Percentiles rank a stretch among this genome's conserved stretches.
These are phyloP conservation scores for Chaetomium globosum DNA, from an alignment of 2,329 filamentous ascomycete genomes.

Conservation along the genomic window DNA sequence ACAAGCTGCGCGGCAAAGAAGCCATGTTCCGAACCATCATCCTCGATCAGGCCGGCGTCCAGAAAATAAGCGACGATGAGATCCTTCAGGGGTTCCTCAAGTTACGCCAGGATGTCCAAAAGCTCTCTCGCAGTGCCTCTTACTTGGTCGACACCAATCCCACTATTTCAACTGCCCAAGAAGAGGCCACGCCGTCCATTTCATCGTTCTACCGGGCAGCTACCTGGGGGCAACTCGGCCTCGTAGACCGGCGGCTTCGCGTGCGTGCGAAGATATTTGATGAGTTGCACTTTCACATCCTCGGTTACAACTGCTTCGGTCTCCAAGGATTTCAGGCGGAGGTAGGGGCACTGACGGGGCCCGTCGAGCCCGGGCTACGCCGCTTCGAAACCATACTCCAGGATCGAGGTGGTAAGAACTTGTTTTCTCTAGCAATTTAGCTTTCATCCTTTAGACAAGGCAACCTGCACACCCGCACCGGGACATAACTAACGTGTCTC, in stretches of 20 bases:
- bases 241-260: neutral
- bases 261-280: constrained; percentile 8
- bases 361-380: neutral
- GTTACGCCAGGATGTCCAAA: constrained; percentile 5
- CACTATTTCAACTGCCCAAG: neutral
- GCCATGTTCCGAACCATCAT: constrained; percentile 13
- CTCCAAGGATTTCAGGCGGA: neutral
- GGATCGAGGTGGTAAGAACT: constrained; percentile 7
- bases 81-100: constrained; percentile 10
- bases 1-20: constrained; percentile 12
- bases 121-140: constrained; percentile 1
- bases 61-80: constrained; percentile 4
- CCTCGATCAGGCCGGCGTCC: constrained; percentile 6
- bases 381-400: neutral
- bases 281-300: constrained; percentile 2
- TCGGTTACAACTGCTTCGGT: neutral
- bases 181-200: neutral
- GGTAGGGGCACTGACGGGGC: neutral
- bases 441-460: neutral
- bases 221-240: neutral
- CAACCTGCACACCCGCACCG: neutral
- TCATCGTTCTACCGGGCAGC: neutral
- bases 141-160: neutral
- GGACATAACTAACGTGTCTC: neutral
- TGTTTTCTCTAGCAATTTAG: neutral